These are phyloP conservation scores for Fusarium paranaense DNA, from an alignment of 2,329 filamentous ascomycete species.

Conservation along the genomic window DNA sequence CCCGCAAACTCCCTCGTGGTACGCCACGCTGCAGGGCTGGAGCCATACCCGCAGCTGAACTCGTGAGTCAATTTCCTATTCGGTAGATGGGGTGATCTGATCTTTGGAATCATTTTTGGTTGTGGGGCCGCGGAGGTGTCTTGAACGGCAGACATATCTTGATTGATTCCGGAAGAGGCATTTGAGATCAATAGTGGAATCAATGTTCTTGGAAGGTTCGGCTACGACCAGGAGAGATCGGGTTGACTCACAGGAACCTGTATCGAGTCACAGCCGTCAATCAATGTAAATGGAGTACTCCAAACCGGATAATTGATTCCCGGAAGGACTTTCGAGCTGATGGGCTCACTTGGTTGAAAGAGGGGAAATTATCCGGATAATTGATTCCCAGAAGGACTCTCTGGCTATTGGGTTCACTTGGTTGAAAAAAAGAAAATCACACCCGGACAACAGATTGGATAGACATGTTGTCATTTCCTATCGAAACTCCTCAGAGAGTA, in stretches of 20 bases:
- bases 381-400: no score
- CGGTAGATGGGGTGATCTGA: constrained; percentile 9
- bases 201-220: neutral
- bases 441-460: neutral
- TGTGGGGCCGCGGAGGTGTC: constrained; percentile 33
- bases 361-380: no score
- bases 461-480: neutral
- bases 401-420: neutral
- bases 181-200: neutral
- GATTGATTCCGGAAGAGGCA: neutral
- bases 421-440: neutral
- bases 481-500: neutral
- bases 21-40: neutral
- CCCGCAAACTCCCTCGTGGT: neutral
- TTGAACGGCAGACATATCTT: neutral
- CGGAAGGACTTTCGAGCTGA: neutral
- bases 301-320: neutral
- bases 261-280: neutral
- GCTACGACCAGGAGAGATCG: neutral
- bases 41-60: constrained; percentile 10
- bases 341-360: neutral
- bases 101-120: constrained; percentile 39
- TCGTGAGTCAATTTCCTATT: constrained; percentile 15
- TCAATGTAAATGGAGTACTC: neutral
- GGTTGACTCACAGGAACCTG: neutral